Percentiles rank a stretch among this genome's conserved stretches.
Evolutionary conservation across 352 stramenopile species (phyloP).

Genomic region (Thraustotheca clavata): DNA sequence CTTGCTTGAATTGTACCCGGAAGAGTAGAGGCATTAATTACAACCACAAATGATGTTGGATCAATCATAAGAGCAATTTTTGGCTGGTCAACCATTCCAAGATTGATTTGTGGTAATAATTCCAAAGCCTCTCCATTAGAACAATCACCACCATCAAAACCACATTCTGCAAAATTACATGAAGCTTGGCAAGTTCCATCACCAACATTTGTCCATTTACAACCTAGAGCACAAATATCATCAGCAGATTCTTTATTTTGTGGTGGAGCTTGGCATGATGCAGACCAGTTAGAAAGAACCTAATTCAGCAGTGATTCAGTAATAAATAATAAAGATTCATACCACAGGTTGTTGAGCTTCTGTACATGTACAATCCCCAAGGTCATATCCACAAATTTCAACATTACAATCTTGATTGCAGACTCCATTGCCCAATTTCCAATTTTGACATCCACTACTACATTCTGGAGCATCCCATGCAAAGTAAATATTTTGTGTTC

Average conservation of each 20-base stretch:
- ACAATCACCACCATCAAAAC: conserved; percentile 79
- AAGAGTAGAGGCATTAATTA: conserved; percentile 33
- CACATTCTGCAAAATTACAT: conserved; percentile 78
- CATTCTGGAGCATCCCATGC: conserved; percentile 91
- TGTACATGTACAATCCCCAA: conserved; percentile 87
- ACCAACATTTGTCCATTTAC: conserved; percentile 69
- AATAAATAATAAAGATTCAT: neutral
- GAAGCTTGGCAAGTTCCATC: conserved; percentile 63
- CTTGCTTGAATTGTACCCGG: too few species aligned
- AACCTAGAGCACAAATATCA: conserved; percentile 57
- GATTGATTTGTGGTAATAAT: conserved; percentile 44
- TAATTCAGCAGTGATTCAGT: neutral
- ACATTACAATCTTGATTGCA: conserved; percentile 88
- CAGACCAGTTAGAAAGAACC: neutral
- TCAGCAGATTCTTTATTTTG: neutral
- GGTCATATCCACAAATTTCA: conserved; percentile 85
- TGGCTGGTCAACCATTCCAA: too few species aligned
- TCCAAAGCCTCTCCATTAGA: conserved; percentile 35
- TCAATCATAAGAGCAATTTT: conserved; percentile 64
- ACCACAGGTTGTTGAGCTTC: conserved; percentile 9
- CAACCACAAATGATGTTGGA: conserved; percentile 47
- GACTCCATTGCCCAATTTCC: conserved; percentile 65
- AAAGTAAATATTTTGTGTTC: conserved; percentile 88
- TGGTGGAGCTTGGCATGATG: neutral
- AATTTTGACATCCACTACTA: conserved; percentile 57